phyloP scores from a whole-genome alignment of 371 early-diverging fungal genomes.

The Globomyces sp. region DNA sequence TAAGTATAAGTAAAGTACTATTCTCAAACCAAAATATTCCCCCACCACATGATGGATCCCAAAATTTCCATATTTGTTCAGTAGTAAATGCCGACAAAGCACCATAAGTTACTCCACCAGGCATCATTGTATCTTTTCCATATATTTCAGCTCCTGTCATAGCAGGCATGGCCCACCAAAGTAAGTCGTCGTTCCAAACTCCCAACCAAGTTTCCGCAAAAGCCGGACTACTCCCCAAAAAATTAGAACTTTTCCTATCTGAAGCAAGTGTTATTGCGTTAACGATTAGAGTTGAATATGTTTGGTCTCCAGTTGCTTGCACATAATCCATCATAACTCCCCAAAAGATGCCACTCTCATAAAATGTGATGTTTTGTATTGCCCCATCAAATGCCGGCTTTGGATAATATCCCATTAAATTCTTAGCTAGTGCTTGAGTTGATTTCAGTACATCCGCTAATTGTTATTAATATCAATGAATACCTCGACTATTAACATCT shows the following conservation, averaged over 20 bases:
- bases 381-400: background rate
- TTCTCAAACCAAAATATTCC: conserved; percentile 11
- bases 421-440: background rate
- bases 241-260: conserved; percentile 13
- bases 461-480: too few relatives aligned
- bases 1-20: too few relatives aligned
- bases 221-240: conserved; percentile 15
- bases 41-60: conserved; percentile 24
- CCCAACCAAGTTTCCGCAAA: conserved; percentile 23
- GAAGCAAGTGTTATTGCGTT: conserved; percentile 21
- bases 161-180: conserved; percentile 33
- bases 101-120: conserved; percentile 24
- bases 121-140: conserved; percentile 20
- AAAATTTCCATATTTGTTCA: conserved; percentile 2
- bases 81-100: conserved; percentile 30
- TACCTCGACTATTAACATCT: too few relatives aligned
- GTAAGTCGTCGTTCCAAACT: conserved; percentile 47
- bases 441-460: background rate
- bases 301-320: conserved; percentile 16
- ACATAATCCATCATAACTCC: conserved; percentile 21
- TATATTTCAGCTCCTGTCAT: conserved; percentile 13
- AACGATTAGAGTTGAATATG: conserved; percentile 3
- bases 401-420: background rate
- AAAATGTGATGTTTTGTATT: background rate
- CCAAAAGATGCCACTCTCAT: conserved; percentile 25